Conservation (phyloP, 2,329 filamentous ascomycete genomes). For the Thielaviopsis musarum region DNA sequence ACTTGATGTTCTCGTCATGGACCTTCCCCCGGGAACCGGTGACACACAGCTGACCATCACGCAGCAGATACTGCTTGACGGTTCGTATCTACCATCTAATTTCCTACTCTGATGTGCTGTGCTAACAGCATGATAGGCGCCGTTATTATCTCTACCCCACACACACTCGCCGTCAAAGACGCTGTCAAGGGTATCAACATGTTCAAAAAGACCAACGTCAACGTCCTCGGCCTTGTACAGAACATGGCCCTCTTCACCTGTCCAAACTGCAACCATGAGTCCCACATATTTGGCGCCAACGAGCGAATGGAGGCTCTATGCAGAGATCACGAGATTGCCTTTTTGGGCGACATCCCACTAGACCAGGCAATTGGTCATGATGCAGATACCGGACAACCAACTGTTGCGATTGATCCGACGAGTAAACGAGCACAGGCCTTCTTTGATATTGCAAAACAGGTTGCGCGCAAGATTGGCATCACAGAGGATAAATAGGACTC, state of each 20-base stretch:
- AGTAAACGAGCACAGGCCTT: conserved; percentile 60
- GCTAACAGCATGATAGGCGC: conserved; percentile 32
- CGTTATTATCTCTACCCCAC: conserved; percentile 81
- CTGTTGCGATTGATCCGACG: conserved; percentile 70
- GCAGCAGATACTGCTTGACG: conserved; percentile 80
- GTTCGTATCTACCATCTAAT: conserved; percentile 24
- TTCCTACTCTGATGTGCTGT: background rate
- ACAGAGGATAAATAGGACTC: background rate
- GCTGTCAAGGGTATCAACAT: conserved; percentile 84
- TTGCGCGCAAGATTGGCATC: conserved; percentile 29
- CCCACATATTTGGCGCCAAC: conserved; percentile 55
- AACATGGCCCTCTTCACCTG: conserved; percentile 83
- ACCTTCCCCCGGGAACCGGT: conserved; percentile 85
- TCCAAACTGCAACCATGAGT: conserved; percentile 57
- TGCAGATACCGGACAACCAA: conserved; percentile 73
- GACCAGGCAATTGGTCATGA: conserved; percentile 77
- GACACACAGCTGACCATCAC: conserved; percentile 95
- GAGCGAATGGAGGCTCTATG: conserved; percentile 54
- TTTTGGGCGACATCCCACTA: conserved; percentile 77
- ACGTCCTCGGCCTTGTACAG: conserved; percentile 72
- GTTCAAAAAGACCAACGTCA: conserved; percentile 71
- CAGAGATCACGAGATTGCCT: conserved; percentile 52
- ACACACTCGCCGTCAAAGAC: conserved; percentile 82
- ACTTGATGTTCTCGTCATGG: conserved; percentile 74
- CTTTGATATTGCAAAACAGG: conserved; percentile 44